Evolutionary conservation across 1,284 basidiomycete species (phyloP).

Genomic region (Fomitopsis palustris): DNA sequence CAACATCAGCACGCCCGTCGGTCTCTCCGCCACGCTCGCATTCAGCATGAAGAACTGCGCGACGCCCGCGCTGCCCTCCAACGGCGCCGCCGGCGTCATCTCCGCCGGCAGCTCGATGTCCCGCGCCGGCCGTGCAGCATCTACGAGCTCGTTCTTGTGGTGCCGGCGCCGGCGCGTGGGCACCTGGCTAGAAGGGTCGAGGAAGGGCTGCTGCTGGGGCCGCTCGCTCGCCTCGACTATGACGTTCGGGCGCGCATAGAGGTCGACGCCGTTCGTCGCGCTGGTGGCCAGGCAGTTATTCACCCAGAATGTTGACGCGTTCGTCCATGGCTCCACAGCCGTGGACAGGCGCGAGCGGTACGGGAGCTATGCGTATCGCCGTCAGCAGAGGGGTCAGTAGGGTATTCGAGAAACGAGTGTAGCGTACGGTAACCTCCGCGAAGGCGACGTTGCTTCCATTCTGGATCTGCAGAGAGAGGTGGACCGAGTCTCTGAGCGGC

Average conservation of each 20-base stretch:
- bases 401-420: not conserved
- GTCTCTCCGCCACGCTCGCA: constrained; percentile 32
- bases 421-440: constrained; percentile 42
- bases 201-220: constrained; percentile 45
- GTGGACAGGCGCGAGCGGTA: constrained; percentile 53
- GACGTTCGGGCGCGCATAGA: constrained; percentile 26
- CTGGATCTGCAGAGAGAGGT: constrained; percentile 42
- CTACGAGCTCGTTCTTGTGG: constrained; percentile 46
- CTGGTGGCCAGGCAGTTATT: constrained; percentile 50
- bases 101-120: constrained; percentile 48
- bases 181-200: constrained; percentile 24
- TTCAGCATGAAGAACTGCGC: constrained; percentile 53
- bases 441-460: constrained; percentile 31
- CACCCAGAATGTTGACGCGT: constrained; percentile 45
- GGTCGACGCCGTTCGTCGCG: constrained; percentile 49
- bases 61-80: constrained; percentile 45
- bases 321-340: constrained; percentile 42
- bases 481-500: constrained; percentile 49
- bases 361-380: constrained; percentile 38
- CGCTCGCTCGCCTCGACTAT: constrained; percentile 11
- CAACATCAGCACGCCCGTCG: constrained; percentile 55
- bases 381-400: not conserved
- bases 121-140: constrained; percentile 40
- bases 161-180: constrained; percentile 31
- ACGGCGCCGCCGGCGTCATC: constrained; percentile 38